phyloP scores from a whole-genome alignment of 2,329 filamentous ascomycete genomes.

The Phialophora macrospora region DNA sequence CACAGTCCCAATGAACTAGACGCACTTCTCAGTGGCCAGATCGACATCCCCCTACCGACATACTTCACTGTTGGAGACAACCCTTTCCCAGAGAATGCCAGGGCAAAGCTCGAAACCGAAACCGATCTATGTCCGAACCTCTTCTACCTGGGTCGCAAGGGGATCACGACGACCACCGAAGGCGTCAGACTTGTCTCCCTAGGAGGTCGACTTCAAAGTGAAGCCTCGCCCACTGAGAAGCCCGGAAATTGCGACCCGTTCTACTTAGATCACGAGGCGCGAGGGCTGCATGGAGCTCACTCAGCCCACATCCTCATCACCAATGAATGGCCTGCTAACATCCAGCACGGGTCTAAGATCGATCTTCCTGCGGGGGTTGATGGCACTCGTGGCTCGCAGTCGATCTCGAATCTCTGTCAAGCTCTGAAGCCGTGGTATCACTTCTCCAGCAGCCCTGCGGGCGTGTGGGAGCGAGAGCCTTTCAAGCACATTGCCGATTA shows the following conservation, averaged over 20 bases:
- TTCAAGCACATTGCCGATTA: conserved; percentile 60
- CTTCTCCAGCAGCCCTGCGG: conserved; percentile 71
- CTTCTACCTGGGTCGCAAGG: conserved; percentile 84
- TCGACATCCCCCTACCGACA: conserved; percentile 76
- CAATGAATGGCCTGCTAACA: conserved; percentile 77
- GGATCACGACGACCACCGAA: conserved; percentile 85
- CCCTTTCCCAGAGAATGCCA: conserved; percentile 71
- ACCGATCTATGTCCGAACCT: conserved; percentile 86
- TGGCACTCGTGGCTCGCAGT: conserved; percentile 63
- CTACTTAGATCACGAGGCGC: conserved; percentile 78
- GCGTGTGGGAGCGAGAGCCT: conserved; percentile 89
- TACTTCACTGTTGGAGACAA: conserved; percentile 85
- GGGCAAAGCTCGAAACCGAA: conserved; percentile 73
- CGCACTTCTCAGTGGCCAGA: conserved; percentile 72
- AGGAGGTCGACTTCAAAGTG: conserved; percentile 71
- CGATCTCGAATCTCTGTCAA: conserved; percentile 77
- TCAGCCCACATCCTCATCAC: conserved; percentile 86
- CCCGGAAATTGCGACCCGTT: conserved; percentile 76
- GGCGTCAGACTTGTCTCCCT: conserved; percentile 86
- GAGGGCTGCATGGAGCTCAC: conserved; percentile 74
- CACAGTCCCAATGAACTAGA: conserved; percentile 59
- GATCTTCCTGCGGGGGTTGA: conserved; percentile 57
- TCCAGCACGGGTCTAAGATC: conserved; percentile 72
- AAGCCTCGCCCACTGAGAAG: conserved; percentile 65
- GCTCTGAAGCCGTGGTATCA: conserved; percentile 90